Evolutionary conservation across 306 rosid genomes (phyloP), one percentile per base, ranked within the genome.

Genomic region (Sesbania bispinosa): DNA sequence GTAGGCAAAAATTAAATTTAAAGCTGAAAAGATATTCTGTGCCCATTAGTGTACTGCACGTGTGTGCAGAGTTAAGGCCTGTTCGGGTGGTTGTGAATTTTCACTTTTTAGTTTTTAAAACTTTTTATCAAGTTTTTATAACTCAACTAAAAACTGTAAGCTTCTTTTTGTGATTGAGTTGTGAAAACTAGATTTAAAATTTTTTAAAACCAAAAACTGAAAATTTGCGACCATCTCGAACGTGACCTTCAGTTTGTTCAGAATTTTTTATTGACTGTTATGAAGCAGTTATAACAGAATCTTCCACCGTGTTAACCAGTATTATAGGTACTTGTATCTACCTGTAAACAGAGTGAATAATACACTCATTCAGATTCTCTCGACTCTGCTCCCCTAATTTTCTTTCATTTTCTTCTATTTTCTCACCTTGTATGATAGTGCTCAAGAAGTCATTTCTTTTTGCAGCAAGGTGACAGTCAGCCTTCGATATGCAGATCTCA

Each of bases 391-490:
- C 67, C 67, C 47, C 2, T 36, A 8, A 60, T 61, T 61, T 61
- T 61, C 33, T 61, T 38, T 7, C 67, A 19, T 8, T 36, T 62
- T 21, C 68, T 18, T 62, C 35, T 36, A 16, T 36, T 60, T 60
- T 19, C 23, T 41, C n/a, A 39, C 52, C 36, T 62, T 62, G 21
- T 36, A 11, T n/a, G n/a, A 38, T 61, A 21, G 9, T 39, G 69
- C 81, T 84, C 46, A 89, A 50, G 53, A 80, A 50, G 41, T 50
- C 5, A 10, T 84, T 72, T 82, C 33, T 32, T 65, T 85, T 63
- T 87, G 85, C 96, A 93, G 98, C 82, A 88, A 90, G 88, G 85
- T 93, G 64, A 84, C 96, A 7, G 89, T 93, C 38, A 83, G 88
- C 75, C 96, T 93, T 65, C 83, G 93, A 76, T 90, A 93, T 51